phyloP scores from a whole-genome alignment of 441 rosid genomes.

The Eugenia klotzschiana region DNA sequence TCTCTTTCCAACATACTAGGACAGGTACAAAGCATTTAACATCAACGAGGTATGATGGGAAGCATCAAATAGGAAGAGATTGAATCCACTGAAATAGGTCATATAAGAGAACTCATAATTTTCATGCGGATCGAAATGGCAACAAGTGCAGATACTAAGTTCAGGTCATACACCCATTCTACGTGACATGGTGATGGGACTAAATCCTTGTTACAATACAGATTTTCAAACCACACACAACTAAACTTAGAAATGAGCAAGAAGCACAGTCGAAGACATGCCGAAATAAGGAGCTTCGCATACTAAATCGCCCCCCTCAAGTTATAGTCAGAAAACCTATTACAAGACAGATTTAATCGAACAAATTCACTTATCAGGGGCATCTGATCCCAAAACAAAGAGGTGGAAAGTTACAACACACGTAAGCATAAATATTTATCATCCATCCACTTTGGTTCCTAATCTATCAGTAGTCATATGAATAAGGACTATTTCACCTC shows the following conservation, averaged over 20 bases:
- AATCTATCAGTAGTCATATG: neutral
- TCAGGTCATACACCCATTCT: neutral
- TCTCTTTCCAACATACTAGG: neutral
- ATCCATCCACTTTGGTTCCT: neutral
- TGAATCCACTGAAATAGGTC: neutral
- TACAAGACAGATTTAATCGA: neutral
- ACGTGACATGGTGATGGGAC: neutral
- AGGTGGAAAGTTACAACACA: neutral
- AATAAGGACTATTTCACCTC: constrained; percentile 29
- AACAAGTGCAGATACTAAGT: neutral
- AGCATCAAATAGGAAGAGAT: neutral
- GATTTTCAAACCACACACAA: neutral
- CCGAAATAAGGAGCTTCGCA: neutral
- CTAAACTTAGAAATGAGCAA: neutral
- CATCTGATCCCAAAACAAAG: neutral
- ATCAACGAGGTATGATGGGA: neutral
- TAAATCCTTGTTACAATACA: neutral
- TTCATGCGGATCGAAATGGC: neutral
- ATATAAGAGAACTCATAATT: neutral
- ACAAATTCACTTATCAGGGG: neutral
- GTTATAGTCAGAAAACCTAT: neutral
- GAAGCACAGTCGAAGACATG: neutral
- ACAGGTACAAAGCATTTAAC: neutral
- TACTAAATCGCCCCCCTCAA: neutral
- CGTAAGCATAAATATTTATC: constrained; percentile 54